These are phyloP conservation scores for Silene uniflora DNA, from an alignment of 148 eudicot species.

Conservation along the genomic window DNA sequence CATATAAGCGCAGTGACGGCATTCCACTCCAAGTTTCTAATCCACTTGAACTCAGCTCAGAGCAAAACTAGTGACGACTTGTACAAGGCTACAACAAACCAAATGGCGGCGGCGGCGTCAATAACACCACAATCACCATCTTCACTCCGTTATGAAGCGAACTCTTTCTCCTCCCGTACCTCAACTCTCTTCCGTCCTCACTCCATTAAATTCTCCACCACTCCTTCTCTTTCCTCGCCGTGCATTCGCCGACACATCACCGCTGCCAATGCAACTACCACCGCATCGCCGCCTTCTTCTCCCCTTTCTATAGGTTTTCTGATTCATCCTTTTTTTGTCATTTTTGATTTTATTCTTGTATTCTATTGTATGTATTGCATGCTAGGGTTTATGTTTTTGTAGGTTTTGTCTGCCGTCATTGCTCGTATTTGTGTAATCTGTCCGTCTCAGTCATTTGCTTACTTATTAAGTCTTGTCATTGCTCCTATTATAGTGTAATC, in stretches of 20 bases:
- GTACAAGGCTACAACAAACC: not conserved
- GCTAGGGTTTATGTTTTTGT: constrained; percentile 4
- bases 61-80: too few relatives aligned
- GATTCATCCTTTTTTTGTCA: not conserved
- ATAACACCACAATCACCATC: constrained; percentile 25
- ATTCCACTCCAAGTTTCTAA: too few relatives aligned
- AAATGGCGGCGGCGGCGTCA: constrained; percentile 34
- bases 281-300: constrained; percentile 36
- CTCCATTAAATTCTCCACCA: constrained; percentile 26
- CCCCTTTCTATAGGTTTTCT: constrained; percentile 35
- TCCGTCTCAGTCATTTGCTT: not conserved
- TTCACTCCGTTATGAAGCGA: constrained; percentile 32
- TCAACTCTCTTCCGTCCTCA: constrained; percentile 24
- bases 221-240: constrained; percentile 29
- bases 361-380: not conserved
- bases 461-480: not conserved
- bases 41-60: too few relatives aligned
- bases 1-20: too few relatives aligned
- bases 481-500: too few relatives aligned
- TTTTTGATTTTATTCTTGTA: not conserved
- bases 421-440: too few relatives aligned
- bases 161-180: constrained; percentile 39
- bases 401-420: too few relatives aligned
- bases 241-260: constrained; percentile 36
- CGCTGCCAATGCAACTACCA: constrained; percentile 39